These are phyloP conservation scores for Hypholoma fasciculare DNA, from an alignment of 768 basidiomycete genomes.

Conservation along the genomic window DNA sequence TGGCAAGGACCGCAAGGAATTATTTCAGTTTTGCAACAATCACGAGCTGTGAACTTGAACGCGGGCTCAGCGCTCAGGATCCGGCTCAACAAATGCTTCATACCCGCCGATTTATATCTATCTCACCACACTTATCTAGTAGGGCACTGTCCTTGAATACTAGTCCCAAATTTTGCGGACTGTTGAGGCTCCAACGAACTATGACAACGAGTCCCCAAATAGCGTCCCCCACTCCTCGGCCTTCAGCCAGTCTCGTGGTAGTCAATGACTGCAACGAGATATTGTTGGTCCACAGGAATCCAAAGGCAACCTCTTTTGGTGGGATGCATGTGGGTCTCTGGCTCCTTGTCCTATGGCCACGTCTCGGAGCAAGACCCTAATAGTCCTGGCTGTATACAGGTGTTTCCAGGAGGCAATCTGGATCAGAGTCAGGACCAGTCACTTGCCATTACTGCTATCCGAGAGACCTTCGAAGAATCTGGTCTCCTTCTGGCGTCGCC, in stretches of 20 bases:
- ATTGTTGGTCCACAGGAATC: conserved; percentile 70
- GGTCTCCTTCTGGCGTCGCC: conserved; percentile 62
- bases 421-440: conserved; percentile 61
- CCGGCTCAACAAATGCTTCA: conserved; percentile 14
- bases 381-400: conserved; percentile 36
- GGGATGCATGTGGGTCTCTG: conserved; percentile 58
- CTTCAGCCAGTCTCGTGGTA: conserved; percentile 67
- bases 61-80: neutral
- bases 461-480: conserved; percentile 79
- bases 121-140: neutral
- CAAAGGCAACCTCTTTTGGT: conserved; percentile 60
- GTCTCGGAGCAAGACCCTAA: neutral
- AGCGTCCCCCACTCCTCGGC: conserved; percentile 40
- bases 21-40: conserved; percentile 8
- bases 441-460: conserved; percentile 61
- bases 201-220: conserved; percentile 2
- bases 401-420: conserved; percentile 75
- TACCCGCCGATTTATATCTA: conserved; percentile 4
- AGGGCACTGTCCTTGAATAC: neutral
- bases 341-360: neutral
- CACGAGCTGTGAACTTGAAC: conserved; percentile 8
- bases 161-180: neutral
- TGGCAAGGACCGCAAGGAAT: too few relatives aligned
- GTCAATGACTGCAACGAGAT: conserved; percentile 69
- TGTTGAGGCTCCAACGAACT: conserved; percentile 2